Percentiles rank a stretch among this genome's conserved stretches.
Evolutionary conservation across 805 yeast species (phyloP).

Genomic region (Myxozyma geophila): DNA sequence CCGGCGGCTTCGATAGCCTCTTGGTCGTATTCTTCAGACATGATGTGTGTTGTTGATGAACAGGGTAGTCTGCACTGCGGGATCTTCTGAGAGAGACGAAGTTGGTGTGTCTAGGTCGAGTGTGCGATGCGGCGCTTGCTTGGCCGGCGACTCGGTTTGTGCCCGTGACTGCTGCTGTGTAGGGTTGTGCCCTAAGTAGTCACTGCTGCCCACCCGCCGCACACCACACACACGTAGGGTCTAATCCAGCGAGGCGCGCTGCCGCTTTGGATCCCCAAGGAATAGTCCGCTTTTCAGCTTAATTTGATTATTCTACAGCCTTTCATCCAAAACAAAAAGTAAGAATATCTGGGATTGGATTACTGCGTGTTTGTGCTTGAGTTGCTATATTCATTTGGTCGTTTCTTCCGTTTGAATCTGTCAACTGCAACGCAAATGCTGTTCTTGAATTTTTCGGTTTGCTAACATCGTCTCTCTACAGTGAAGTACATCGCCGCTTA

Average conservation of each 20-base stretch:
- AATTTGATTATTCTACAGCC: constrained; percentile 72
- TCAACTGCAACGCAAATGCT: no score
- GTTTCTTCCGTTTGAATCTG: no score
- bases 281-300: constrained; percentile 82
- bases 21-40: constrained; percentile 38
- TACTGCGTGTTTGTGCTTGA: neutral
- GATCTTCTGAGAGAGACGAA: neutral
- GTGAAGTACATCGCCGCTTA: constrained; percentile 99
- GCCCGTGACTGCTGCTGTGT: neutral
- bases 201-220: constrained; percentile 1
- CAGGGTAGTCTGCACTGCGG: constrained; percentile 4
- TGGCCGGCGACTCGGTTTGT: neutral
- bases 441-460: neutral
- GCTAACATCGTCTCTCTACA: constrained; percentile 21
- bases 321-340: constrained; percentile 16
- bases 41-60: constrained; percentile 23
- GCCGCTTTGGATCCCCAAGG: constrained; percentile 52
- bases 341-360: neutral
- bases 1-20: constrained; percentile 38
- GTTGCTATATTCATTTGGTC: neutral
- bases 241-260: neutral
- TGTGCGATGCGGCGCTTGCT: constrained; percentile 7
- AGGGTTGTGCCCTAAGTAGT: constrained; percentile 19
- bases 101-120: constrained; percentile 1
- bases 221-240: neutral